Conservation (phyloP, 352 stramenopile genomes). For the Chrysophaeum taylorii region DNA sequence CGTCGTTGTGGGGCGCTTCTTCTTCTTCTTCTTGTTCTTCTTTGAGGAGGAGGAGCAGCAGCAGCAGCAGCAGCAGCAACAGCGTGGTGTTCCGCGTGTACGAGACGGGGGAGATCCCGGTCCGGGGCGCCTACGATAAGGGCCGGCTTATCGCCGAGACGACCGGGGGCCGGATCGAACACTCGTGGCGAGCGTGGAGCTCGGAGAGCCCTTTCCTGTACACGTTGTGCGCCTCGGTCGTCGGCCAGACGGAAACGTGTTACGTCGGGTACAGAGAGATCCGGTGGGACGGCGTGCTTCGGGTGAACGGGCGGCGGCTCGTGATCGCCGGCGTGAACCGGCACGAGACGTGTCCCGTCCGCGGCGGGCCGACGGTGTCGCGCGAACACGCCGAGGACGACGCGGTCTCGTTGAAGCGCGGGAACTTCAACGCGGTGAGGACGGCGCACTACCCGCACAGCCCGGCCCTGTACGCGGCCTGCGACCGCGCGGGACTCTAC, state of each 20-base stretch:
- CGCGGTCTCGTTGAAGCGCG: conserved; percentile 32
- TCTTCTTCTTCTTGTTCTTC: too few relatives aligned
- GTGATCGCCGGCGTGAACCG: conserved; percentile 44
- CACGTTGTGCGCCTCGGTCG: background rate
- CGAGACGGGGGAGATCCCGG: too few relatives aligned
- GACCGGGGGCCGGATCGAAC: too few relatives aligned
- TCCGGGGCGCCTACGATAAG: too few relatives aligned
- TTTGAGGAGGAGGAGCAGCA: too few relatives aligned
- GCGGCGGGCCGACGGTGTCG: background rate
- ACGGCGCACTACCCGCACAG: conserved; percentile 33
- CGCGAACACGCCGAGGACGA: background rate
- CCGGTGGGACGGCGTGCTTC: conserved; percentile 19
- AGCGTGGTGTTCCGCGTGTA: too few relatives aligned
- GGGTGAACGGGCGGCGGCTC: conserved; percentile 36
- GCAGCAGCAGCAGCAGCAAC: too few relatives aligned
- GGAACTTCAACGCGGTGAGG: conserved; percentile 51
- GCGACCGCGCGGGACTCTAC: conserved; percentile 41
- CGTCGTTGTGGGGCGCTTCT: too few relatives aligned
- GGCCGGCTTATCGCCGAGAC: too few relatives aligned
- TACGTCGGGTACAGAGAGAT: conserved; percentile 37
- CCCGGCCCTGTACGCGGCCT: conserved; percentile 42
- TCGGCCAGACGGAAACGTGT: conserved; percentile 26
- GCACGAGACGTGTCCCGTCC: conserved; percentile 27
- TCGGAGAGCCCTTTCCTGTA: background rate
- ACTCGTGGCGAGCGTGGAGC: too few relatives aligned